Evolutionary conservation across 2,329 filamentous ascomycete genomes (phyloP).

Genomic region (Fusarium sp.): DNA sequence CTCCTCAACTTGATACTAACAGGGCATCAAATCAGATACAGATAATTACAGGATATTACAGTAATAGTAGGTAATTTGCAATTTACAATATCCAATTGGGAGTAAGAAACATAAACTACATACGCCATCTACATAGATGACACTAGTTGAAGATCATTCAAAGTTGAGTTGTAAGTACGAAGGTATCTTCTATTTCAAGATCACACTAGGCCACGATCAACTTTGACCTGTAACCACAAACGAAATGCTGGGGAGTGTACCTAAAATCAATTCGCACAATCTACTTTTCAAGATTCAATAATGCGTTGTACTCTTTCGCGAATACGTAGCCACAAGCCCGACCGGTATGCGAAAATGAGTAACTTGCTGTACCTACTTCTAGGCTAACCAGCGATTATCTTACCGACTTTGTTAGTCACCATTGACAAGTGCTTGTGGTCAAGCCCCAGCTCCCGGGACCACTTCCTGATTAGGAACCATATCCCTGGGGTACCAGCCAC

Average conservation of each 20-base stretch:
- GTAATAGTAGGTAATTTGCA: background rate
- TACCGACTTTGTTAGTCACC: constrained; percentile 24
- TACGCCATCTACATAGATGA: background rate
- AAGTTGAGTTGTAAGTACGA: background rate
- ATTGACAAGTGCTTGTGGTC: constrained; percentile 8
- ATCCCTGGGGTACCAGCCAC: constrained; percentile 26
- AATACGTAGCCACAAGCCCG: background rate
- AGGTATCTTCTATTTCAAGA: background rate
- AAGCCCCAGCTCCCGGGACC: constrained; percentile 4
- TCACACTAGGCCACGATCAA: background rate
- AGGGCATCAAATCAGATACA: background rate
- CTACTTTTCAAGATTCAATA: background rate
- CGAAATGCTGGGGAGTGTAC: background rate
- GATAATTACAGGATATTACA: background rate
- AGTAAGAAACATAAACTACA: background rate
- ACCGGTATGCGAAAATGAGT: constrained; percentile 12
- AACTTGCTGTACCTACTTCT: background rate
- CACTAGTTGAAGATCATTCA: background rate
- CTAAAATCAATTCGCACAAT: background rate
- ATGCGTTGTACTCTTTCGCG: background rate
- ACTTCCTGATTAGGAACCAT: constrained; percentile 23
- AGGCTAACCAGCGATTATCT: background rate
- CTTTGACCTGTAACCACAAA: background rate
- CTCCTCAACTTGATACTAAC: background rate
- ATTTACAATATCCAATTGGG: background rate